Evolutionary conservation across 257 asterid species (phyloP).

Genomic region (Anisodus tanguticus): DNA sequence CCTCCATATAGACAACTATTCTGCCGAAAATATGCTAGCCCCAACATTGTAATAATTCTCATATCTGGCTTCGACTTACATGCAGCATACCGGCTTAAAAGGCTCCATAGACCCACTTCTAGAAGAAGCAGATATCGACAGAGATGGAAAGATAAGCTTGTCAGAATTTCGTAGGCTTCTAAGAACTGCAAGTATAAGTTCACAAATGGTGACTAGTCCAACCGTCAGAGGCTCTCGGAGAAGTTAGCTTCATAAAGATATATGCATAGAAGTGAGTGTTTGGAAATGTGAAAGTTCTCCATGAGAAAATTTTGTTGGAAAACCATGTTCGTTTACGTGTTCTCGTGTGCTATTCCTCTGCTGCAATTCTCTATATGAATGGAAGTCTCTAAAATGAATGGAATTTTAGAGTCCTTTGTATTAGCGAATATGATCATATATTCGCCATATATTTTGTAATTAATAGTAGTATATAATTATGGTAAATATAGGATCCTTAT

Average conservation of each 20-base stretch:
- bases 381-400: constrained; percentile 16
- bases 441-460: too few relatives aligned
- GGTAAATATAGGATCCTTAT: too few relatives aligned
- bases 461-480: too few relatives aligned
- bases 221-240: constrained; percentile 42
- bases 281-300: neutral
- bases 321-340: neutral
- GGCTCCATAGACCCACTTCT: constrained; percentile 87
- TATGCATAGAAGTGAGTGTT: constrained; percentile 17
- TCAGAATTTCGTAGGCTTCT: constrained; percentile 89
- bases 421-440: too few relatives aligned
- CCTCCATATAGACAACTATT: neutral
- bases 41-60: neutral
- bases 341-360: constrained; percentile 30
- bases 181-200: constrained; percentile 86
- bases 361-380: constrained; percentile 9
- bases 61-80: neutral
- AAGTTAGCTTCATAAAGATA: constrained; percentile 34
- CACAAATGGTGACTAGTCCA: constrained; percentile 57
- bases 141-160: constrained; percentile 92
- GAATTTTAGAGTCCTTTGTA: neutral
- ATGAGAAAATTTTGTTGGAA: constrained; percentile 20
- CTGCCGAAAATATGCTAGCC: too few relatives aligned
- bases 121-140: constrained; percentile 96
- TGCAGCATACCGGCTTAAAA: constrained; percentile 79